Base-by-base conservation (phyloP, 805 yeast species). In the Cephaloascus fragrans region DNA sequence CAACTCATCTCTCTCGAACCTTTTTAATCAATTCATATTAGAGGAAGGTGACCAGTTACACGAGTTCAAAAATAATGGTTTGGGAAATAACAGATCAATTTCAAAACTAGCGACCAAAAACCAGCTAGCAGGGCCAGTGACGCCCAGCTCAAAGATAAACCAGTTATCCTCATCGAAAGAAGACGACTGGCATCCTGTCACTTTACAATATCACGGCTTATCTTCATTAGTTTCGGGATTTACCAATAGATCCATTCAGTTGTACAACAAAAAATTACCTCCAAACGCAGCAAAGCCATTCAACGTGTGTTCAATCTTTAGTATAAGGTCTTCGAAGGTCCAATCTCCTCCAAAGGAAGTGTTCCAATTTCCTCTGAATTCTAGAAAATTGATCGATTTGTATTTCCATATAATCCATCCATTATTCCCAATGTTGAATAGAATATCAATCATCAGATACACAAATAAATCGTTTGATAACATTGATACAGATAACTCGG, bases 221-320 rank as follows among this genome's bases (percentile, higher is more conserved):
- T 46, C 55, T 6, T 44, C 48, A 4, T 39, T 48, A 9, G 46
- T 51, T 17, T 50, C 53, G 4, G 54, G 55, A 14, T 52, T 52
- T 35, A 42, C 52, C 16, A 41, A 44, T 4, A 39, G 40, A 19
- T 36, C 52, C 16, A 46, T 52, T 10, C 45, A 45, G 26, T 44
- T 48, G 19, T 51, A 48, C 36, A 49, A 45, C 35, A 40, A 28
- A 23, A 44, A 39, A 6, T 18, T 47, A 5, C 19, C 18, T 1
- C 17, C 38, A n/a, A 37, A 28, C 23, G 39, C 40, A 20, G 41
- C 41, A 28, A 45, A 44, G 19, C 55, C 56, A n/a, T 52, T 51
- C 34, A 37, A 54, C n/a, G 55, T 52, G n/a, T 53, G 54, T 2
- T 48, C 55, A 5, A 51, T 52, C 9, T 52, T 52, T 42, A 47